Evolutionary conservation across 768 basidiomycete species (phyloP), one percentile per base, ranked within the genome.

Genomic region (Tricholoma furcatifolium): DNA sequence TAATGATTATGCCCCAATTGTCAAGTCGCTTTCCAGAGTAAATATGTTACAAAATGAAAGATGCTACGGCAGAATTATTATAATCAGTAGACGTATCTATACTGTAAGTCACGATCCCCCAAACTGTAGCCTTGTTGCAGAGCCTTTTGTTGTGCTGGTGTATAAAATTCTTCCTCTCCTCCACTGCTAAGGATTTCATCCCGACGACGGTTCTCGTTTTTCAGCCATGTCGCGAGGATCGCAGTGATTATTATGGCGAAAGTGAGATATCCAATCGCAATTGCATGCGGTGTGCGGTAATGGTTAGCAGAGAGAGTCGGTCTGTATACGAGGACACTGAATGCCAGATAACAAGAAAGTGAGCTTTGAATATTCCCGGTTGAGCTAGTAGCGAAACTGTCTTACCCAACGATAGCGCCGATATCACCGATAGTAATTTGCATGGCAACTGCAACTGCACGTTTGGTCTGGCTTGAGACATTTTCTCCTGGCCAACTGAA

Each of bases 401-500:
- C 66, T 21, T 61, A 74, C 68, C 74, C 83, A 42, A 76, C 74
- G 38, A 84, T 78, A 15, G 83, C 82, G 2, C 82, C 84, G 32
- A 81, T 68, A 55, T 85, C 80, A 11, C 82, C 82, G 10, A 85
- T 76, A 8, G 79, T 80, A 43, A 87, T 84, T 60, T 85, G 85
- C 74, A 82, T 76, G 1, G 81, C 84, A 3, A 83, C 74, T 1
- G 80, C 80, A 2, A 83, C 74, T 0, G 84, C 83, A 11, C 84
- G 76, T 62, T 85, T 85, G 3, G 83, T 85, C 58, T 85, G 84
- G 10, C 78, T 80, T 11, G 82, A 82, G n/a, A 87, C 82, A 56
- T 85, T 85, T 65, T 86, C 84, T 15, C 78, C 74, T 1, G 83
- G 81, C 81, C 84, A 85, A 49, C 77, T 75, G 55, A 23, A 34